A percentile compares a stretch with the other conserved stretches of the same genome.
Conservation (phyloP, 176 grass and related monocot genomes). For the Oryza punctata region DNA sequence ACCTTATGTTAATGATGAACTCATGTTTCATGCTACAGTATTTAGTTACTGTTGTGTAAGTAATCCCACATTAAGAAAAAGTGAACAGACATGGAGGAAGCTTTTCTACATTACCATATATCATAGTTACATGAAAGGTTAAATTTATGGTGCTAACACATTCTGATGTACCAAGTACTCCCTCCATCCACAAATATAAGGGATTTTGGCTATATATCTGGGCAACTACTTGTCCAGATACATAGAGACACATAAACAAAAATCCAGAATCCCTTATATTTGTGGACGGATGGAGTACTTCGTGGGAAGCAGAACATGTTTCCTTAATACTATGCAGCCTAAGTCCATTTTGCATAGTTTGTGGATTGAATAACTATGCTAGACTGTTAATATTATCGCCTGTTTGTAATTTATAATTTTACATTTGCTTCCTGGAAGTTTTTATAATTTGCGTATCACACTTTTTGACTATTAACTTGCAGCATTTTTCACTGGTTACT, state of each 20-base stretch:
- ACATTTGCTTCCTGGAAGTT: slow-evolving; percentile 1
- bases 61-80: slow-evolving; percentile 16
- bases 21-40: slow-evolving; percentile 7
- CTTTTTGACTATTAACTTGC: background rate
- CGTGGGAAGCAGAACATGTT: background rate
- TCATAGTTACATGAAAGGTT: slow-evolving; percentile 4
- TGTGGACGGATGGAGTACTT: no score
- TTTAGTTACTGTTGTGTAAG: slow-evolving; percentile 1
- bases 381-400: background rate
- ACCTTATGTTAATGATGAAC: slow-evolving; percentile 1
- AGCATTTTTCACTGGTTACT: slow-evolving; percentile 5
- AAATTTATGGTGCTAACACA: background rate
- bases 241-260: no score
- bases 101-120: background rate
- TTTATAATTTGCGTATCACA: background rate
- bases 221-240: no score
- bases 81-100: slow-evolving; percentile 2
- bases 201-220: no score
- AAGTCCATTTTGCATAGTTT: background rate
- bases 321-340: background rate
- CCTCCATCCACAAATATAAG: no score
- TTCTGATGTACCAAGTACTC: background rate
- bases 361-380: slow-evolving; percentile 5
- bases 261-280: no score
- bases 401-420: background rate